phyloP scores from a whole-genome alignment of 352 stramenopile species.

The Phytophthora quininea region DNA sequence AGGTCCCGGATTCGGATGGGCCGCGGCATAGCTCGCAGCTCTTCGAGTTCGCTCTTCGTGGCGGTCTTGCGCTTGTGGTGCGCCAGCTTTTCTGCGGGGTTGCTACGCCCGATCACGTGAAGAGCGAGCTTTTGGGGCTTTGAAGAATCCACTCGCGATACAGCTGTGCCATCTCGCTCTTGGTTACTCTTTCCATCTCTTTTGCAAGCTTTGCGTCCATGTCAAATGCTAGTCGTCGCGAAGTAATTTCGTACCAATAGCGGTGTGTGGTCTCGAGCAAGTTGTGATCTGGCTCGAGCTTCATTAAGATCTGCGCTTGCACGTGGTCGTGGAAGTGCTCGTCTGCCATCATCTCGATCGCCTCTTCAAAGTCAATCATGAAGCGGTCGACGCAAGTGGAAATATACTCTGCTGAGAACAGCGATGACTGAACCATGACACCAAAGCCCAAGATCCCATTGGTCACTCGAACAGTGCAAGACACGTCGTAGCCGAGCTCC shows the following conservation, averaged over 20 bases:
- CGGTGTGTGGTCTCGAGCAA: constrained; percentile 77
- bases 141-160: constrained; percentile 74
- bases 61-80: constrained; percentile 40
- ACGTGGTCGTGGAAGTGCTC: constrained; percentile 85
- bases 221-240: constrained; percentile 71
- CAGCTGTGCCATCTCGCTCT: constrained; percentile 61
- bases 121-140: constrained; percentile 68
- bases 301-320: constrained; percentile 79
- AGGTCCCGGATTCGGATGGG: constrained; percentile 57
- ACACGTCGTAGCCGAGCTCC: constrained; percentile 90
- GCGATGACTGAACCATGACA: constrained; percentile 85
- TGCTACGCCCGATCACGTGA: constrained; percentile 67
- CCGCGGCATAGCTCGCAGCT: constrained; percentile 23
- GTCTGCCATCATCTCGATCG: constrained; percentile 69
- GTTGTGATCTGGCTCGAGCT: constrained; percentile 83
- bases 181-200: constrained; percentile 72
- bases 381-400: constrained; percentile 71
- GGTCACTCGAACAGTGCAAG: constrained; percentile 83
- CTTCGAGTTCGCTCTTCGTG: constrained; percentile 30
- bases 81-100: constrained; percentile 40
- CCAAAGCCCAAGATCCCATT: constrained; percentile 84
- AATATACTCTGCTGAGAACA: constrained; percentile 74
- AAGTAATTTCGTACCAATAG: constrained; percentile 85
- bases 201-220: constrained; percentile 76
- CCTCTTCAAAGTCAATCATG: constrained; percentile 77